These are phyloP conservation scores for Taphrina pruni DNA, from an alignment of 1,139 yeast genomes.

Conservation along the genomic window DNA sequence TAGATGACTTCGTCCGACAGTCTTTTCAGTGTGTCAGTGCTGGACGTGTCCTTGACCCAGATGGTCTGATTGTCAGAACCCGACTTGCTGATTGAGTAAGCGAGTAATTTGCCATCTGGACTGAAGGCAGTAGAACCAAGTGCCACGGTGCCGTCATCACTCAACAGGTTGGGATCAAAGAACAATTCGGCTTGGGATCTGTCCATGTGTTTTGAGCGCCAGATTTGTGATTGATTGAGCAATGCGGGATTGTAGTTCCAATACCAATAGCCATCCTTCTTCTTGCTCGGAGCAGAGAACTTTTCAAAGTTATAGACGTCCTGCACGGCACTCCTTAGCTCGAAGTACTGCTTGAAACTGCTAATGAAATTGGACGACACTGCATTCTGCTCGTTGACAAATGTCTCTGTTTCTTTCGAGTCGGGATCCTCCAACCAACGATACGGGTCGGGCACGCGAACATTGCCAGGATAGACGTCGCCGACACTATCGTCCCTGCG, in stretches of 20 bases:
- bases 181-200: constrained; percentile 30
- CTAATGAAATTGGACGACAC: constrained; percentile 15
- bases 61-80: constrained; percentile 36
- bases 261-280: constrained; percentile 32
- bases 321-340: constrained; percentile 14
- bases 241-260: constrained; percentile 37
- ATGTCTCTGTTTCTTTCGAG: constrained; percentile 32
- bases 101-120: constrained; percentile 28
- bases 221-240: constrained; percentile 37
- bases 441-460: constrained; percentile 34
- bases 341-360: background rate
- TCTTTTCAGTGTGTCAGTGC: constrained; percentile 19
- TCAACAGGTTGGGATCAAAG: constrained; percentile 36
- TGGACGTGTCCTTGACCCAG: constrained; percentile 29
- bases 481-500: constrained; percentile 25
- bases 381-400: constrained; percentile 38
- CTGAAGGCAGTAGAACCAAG: constrained; percentile 29
- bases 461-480: constrained; percentile 36
- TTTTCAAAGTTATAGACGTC: constrained; percentile 30
- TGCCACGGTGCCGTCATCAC: constrained; percentile 36
- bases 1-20: constrained; percentile 24
- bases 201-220: constrained; percentile 34
- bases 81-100: constrained; percentile 32
- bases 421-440: constrained; percentile 38
- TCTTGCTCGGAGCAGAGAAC: constrained; percentile 27